Percentiles rank a stretch among this genome's conserved stretches.
These are phyloP conservation scores for Mycena indigotica DNA, from an alignment of 768 basidiomycete genomes.

Conservation along the genomic window DNA sequence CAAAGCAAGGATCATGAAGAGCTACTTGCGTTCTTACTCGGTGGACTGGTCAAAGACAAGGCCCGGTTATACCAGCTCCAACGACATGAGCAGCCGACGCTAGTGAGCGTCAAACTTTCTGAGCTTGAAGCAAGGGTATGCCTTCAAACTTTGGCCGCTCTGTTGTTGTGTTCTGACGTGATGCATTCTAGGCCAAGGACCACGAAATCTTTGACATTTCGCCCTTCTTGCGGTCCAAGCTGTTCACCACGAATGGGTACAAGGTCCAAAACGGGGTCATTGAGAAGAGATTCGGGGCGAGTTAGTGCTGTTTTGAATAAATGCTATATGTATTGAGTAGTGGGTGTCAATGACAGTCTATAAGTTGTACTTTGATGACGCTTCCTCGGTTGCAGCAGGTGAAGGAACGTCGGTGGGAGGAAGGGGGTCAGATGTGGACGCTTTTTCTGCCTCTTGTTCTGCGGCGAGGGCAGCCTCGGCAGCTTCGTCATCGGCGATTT, in stretches of 20 bases:
- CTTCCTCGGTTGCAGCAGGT: no score
- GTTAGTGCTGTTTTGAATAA: slow-evolving; percentile 28
- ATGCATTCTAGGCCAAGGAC: slow-evolving; percentile 76
- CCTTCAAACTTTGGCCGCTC: not conserved
- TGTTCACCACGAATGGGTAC: slow-evolving; percentile 92
- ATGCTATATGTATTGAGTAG: slow-evolving; percentile 12
- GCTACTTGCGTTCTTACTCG: slow-evolving; percentile 89
- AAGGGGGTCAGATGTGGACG: not conserved
- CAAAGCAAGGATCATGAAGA: slow-evolving; percentile 97
- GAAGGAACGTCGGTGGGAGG: slow-evolving; percentile 9
- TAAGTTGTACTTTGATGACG: slow-evolving; percentile 16
- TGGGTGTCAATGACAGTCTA: not conserved
- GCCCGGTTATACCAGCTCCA: slow-evolving; percentile 82
- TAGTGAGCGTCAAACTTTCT: slow-evolving; percentile 71
- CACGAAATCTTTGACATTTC: slow-evolving; percentile 92
- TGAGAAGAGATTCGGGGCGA: slow-evolving; percentile 70
- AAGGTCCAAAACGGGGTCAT: slow-evolving; percentile 64
- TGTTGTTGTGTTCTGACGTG: not conserved
- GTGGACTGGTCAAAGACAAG: slow-evolving; percentile 90
- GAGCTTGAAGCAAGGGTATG: slow-evolving; percentile 86
- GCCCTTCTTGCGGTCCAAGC: slow-evolving; percentile 80
- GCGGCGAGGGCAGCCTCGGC: slow-evolving; percentile 6
- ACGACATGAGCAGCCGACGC: slow-evolving; percentile 73
- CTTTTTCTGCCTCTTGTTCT: not conserved
- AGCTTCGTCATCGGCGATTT: slow-evolving; percentile 21